phyloP scores from a whole-genome alignment of 345 rosid species.

The Fremontodendron californicum region DNA sequence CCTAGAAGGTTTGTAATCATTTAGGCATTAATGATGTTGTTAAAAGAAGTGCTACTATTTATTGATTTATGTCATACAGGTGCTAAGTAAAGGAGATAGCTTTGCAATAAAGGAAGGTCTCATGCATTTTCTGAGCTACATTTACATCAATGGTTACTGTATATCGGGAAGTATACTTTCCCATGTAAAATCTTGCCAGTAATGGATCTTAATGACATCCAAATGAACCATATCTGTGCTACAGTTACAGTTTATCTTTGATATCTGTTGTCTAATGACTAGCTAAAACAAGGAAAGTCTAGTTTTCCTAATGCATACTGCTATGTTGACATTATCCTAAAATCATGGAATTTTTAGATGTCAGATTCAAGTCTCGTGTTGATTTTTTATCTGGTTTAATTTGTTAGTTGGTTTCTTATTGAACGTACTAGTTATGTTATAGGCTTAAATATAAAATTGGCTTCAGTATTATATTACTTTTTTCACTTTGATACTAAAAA shows the following conservation, averaged over 20 bases:
- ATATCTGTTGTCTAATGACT: not conserved
- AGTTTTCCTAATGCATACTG: not conserved
- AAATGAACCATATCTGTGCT: not conserved
- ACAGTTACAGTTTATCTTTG: not conserved
- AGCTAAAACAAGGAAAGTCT: not conserved
- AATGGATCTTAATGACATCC: not conserved
- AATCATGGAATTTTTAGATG: no score
- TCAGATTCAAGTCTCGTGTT: not conserved
- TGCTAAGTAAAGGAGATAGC: conserved; percentile 53
- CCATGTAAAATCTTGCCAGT: conserved; percentile 8
- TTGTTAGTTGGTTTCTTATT: no score
- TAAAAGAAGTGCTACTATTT: conserved; percentile 27
- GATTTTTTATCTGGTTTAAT: no score
- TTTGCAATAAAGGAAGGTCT: conserved; percentile 42
- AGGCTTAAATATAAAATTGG: no score
- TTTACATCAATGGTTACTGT: not conserved
- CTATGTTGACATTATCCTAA: not conserved
- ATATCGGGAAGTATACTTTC: not conserved
- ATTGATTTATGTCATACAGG: conserved; percentile 62
- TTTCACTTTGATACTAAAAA: no score
- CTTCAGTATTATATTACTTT: no score
- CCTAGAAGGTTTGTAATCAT: conserved; percentile 92
- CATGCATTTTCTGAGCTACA: conserved; percentile 24
- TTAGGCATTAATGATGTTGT: conserved; percentile 33
- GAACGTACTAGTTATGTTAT: no score